phyloP scores from a whole-genome alignment of 495 filamentous ascomycete genomes.

The Neurospora cerealis region DNA sequence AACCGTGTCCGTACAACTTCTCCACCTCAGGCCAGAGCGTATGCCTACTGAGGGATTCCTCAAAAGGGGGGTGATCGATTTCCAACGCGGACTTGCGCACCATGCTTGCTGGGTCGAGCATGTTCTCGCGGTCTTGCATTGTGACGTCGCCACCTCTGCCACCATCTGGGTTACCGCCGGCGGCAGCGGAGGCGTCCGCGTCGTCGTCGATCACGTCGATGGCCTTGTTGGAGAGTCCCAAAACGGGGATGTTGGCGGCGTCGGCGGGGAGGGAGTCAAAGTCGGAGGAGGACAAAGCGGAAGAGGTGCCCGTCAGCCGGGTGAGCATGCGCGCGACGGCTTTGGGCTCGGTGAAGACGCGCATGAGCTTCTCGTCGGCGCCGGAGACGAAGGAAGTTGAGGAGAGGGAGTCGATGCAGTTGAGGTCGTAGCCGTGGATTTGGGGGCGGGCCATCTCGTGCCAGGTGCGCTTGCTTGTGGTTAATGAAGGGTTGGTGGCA shows the following conservation, averaged over 20 bases:
- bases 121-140: slow-evolving; percentile 23
- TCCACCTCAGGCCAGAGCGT: slow-evolving; percentile 94
- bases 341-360: slow-evolving; percentile 87
- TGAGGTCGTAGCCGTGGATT: slow-evolving; percentile 97
- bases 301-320: slow-evolving; percentile 51
- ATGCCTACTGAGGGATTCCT: slow-evolving; percentile 81
- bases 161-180: slow-evolving; percentile 8
- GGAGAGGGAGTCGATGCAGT: slow-evolving; percentile 73
- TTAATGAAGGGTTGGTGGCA: slow-evolving; percentile 10
- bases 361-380: slow-evolving; percentile 94
- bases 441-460: slow-evolving; percentile 94
- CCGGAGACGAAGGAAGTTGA: slow-evolving; percentile 74
- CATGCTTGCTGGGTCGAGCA: slow-evolving; percentile 31
- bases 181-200: slow-evolving; percentile 14
- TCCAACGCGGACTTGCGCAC: slow-evolving; percentile 35
- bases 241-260: slow-evolving; percentile 83
- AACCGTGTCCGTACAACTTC: slow-evolving; percentile 98
- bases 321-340: slow-evolving; percentile 66
- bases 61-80: slow-evolving; percentile 64
- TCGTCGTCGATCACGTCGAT: slow-evolving; percentile 52
- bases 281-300: slow-evolving; percentile 2
- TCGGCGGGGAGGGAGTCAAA: slow-evolving; percentile 53
- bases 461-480: slow-evolving; percentile 48
- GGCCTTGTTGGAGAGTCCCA: slow-evolving; percentile 95
- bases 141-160: slow-evolving; percentile 17